Evolutionary conservation across 2,329 filamentous ascomycete genomes (phyloP).

Genomic region (Trichophyton mentagrophytes): DNA sequence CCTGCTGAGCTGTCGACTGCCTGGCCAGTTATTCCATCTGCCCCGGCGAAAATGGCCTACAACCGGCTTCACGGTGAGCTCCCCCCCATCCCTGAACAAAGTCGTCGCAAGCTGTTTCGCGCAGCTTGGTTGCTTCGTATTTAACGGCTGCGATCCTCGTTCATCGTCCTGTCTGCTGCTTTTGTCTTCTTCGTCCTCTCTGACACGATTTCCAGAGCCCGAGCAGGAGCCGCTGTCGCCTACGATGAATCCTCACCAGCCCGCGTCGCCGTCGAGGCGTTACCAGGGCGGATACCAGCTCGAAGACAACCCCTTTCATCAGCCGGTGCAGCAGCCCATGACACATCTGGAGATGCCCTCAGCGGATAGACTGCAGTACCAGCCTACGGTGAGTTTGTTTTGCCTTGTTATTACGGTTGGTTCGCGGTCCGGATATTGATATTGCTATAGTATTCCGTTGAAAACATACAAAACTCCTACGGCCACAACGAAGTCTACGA

Average conservation of each 20-base stretch:
- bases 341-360: slow-evolving; percentile 54
- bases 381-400: slow-evolving; percentile 59
- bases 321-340: slow-evolving; percentile 21
- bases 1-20: not conserved
- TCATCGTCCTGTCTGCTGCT: not conserved
- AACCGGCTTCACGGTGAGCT: slow-evolving; percentile 4
- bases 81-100: not conserved
- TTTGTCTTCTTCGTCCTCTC: not conserved
- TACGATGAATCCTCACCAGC: slow-evolving; percentile 4
- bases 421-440: not conserved
- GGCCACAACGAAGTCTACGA: slow-evolving; percentile 51
- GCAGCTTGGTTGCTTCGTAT: not conserved
- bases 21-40: not conserved
- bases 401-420: not conserved
- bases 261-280: slow-evolving; percentile 57
- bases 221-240: not conserved
- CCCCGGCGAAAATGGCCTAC: not conserved
- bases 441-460: slow-evolving; percentile 51
- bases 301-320: slow-evolving; percentile 59
- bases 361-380: slow-evolving; percentile 65
- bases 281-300: slow-evolving; percentile 68
- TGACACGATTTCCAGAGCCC: not conserved
- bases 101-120: not conserved
- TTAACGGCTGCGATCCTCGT: too few relatives aligned
- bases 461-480: slow-evolving; percentile 52